phyloP scores from a whole-genome alignment of 2,329 filamentous ascomycete species.

The Aspergillus thermomutatus region DNA sequence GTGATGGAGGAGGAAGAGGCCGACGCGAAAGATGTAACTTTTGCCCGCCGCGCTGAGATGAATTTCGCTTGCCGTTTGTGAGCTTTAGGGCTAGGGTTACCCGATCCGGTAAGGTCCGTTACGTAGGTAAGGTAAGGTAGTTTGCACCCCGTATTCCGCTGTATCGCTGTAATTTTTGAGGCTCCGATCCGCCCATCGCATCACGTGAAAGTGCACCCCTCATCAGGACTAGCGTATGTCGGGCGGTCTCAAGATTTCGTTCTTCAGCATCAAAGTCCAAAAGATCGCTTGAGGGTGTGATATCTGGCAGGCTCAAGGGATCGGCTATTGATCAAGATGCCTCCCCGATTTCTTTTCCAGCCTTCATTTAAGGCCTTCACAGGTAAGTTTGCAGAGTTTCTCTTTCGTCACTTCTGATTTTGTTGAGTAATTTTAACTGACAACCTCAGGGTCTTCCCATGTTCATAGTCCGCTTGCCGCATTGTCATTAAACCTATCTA shows the following conservation, averaged over 20 bases:
- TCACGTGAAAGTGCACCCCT: conserved; percentile 13
- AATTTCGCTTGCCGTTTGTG: conserved; percentile 41
- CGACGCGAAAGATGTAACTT: conserved; percentile 27
- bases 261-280: conserved; percentile 10
- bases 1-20: conserved; percentile 28
- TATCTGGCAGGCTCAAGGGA: background rate
- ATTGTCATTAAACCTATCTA: conserved; percentile 52
- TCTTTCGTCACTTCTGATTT: conserved; percentile 14
- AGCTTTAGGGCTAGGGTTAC: conserved; percentile 38
- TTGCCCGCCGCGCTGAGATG: conserved; percentile 22
- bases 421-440: conserved; percentile 1
- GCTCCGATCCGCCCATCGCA: conserved; percentile 3
- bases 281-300: conserved; percentile 9
- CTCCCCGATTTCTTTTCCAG: conserved; percentile 62
- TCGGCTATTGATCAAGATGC: conserved; percentile 50
- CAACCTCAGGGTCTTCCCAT: conserved; percentile 26
- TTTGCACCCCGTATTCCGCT: background rate
- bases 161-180: background rate
- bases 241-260: conserved; percentile 31
- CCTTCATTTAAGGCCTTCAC: conserved; percentile 59
- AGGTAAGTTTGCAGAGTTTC: conserved; percentile 47
- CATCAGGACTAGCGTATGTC: conserved; percentile 24
- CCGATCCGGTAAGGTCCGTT: background rate
- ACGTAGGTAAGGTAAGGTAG: too few species aligned
- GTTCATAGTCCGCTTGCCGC: conserved; percentile 45